These are phyloP conservation scores for Yarrowia sp. DNA, from an alignment of 805 yeast genomes.

Conservation along the genomic window DNA sequence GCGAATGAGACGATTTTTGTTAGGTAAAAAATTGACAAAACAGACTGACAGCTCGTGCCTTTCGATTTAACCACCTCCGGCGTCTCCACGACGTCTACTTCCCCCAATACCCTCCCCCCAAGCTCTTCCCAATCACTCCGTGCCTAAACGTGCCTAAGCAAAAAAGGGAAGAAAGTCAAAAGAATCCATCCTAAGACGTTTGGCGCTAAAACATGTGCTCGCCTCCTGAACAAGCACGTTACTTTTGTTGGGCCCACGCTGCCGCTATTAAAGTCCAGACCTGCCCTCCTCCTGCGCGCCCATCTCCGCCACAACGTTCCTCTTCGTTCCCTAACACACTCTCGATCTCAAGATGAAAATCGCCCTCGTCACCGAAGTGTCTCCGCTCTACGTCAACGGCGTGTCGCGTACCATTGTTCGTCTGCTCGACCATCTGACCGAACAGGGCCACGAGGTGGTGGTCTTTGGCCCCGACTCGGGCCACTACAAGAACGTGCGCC, in stretches of 20 bases:
- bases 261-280: slow-evolving; percentile 34
- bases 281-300: slow-evolving; percentile 16
- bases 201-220: slow-evolving; percentile 38
- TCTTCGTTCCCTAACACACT: no score
- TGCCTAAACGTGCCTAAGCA: slow-evolving; percentile 24
- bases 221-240: slow-evolving; percentile 39
- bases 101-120: background rate
- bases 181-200: slow-evolving; percentile 33
- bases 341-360: slow-evolving; percentile 32
- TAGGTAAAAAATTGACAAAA: background rate
- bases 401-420: slow-evolving; percentile 42
- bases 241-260: slow-evolving; percentile 32
- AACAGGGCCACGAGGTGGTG: slow-evolving; percentile 39
- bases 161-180: slow-evolving; percentile 8
- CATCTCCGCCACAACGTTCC: slow-evolving; percentile 1
- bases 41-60: background rate
- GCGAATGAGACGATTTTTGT: background rate
- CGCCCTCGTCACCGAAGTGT: slow-evolving; percentile 42
- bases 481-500: slow-evolving; percentile 35
- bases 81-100: background rate
- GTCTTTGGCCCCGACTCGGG: slow-evolving; percentile 43
- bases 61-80: background rate
- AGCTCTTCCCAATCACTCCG: background rate
- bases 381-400: slow-evolving; percentile 42
- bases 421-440: slow-evolving; percentile 41